Base-by-base conservation (phyloP, 495 filamentous ascomycete species). In the Lasiosphaeriaceae sp. region DNA sequence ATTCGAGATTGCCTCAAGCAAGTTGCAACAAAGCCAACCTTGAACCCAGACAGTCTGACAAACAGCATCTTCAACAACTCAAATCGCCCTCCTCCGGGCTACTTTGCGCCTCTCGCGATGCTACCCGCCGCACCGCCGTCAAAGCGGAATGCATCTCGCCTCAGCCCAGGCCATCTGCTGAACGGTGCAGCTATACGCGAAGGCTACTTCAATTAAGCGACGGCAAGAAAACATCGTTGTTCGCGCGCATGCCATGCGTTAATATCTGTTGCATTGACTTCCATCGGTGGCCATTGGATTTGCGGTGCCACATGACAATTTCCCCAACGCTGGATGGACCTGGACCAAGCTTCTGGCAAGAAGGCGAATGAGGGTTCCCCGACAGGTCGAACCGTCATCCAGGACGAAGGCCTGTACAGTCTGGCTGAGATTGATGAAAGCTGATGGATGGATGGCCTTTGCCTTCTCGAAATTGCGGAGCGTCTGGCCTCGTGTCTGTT, bases 231-330 rank as follows among this genome's bases (percentile, higher is more conserved):
- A 3, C 34, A n/a, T 43, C 54, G 14, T 9, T 31, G 26, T 31
- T 31, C 52, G 50, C 26, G 47, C 24, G 43, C 16, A 54, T 41
- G 21, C 44, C 46, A 35, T 49, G 50, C 52, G 50, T 58, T 59
- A 62, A 66, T 66, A 63, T 62, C 57, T 47, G 52, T 59, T 61
- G 66, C 66, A 69, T 69, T 64, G 54, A 60, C 44, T 56, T 58
- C 59, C 55, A 61, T 22, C 52, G 45, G 51, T 53, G 31, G 47
- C 46, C 59, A 52, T 54, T 39, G 22, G 56, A 63, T 55, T 55
- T 54, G 54, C 57, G 24, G 50, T 56, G 52, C 56, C 58, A 66
- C 61, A 64, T 69, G 63, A 62, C 63, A 67, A 54, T 59, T 56
- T 57, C 52, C 22, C 24, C 26, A 31, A 31, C 26, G 26, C 26